Base-by-base conservation (phyloP, 2,329 filamentous ascomycete genomes). In the Ampelomyces quisqualis region DNA sequence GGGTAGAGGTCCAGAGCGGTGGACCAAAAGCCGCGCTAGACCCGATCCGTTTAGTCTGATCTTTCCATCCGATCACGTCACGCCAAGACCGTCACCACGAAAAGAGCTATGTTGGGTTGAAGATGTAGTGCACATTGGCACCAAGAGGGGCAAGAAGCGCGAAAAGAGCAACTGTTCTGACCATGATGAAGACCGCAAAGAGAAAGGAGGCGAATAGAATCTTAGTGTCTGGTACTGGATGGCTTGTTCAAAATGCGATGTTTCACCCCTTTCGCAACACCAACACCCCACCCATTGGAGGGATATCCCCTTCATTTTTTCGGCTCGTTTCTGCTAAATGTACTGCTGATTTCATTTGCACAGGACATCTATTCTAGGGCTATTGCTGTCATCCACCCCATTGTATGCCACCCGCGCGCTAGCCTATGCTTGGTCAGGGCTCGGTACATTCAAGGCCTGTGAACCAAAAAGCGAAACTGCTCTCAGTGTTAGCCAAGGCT, bases 101-200 rank as follows among this genome's bases (percentile, higher is more conserved):
- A 64, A 56, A 19, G 43, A 41, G 3, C 51, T 23, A 57, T 60
- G 40, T 67, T 65, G 30, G 53, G 46, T 65, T 66, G 57, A 68
- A 65, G 49, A 67, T 67, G 55, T 67, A 68, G 44, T 67, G 64
- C 4, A 62, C 63, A 14, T 59, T 47, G 38, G 51, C 42, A 38
- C 54, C 49, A 15, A 62, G 39, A 10, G 53, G 47, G 36, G 58
- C 53, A 43, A 58, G 47, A 20, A 67, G 35, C 15, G 59, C 51
- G 31, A 60, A 32, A 34, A 68, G 40, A 38, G 49, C 30, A 43
- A 53, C 41, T 38, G 54, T 40, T 56, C 65, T 64, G 19, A 38
- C 35, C 64, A 67, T 67, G 21, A 29, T 59, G 52, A 29, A 32
- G 27, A 36, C 20, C 14, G 3, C 11, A 22, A 26, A 34, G 29